phyloP scores from a whole-genome alignment of 1,139 yeast species.

The Blastobotrys apis region DNA sequence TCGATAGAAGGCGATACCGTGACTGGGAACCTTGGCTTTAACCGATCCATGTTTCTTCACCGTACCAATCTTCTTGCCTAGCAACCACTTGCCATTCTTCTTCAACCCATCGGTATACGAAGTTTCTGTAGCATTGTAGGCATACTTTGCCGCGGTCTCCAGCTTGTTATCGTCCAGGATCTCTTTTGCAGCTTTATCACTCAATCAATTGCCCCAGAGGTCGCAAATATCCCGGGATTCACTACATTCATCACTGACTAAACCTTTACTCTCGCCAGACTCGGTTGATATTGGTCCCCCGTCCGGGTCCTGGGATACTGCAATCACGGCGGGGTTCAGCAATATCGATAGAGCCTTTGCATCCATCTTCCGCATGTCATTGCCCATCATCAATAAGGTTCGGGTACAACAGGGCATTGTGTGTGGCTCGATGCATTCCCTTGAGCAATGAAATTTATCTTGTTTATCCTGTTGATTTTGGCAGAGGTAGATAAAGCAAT shows the following conservation, averaged over 20 bases:
- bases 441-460: constrained; percentile 18
- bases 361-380: constrained; percentile 27
- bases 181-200: constrained; percentile 11
- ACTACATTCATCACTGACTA: constrained; percentile 8
- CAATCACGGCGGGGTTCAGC: constrained; percentile 28
- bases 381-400: constrained; percentile 33
- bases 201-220: constrained; percentile 22
- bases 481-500: too few relatives aligned
- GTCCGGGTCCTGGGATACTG: constrained; percentile 30
- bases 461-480: too few relatives aligned
- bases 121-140: constrained; percentile 18
- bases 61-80: constrained; percentile 18
- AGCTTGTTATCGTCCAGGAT: constrained; percentile 9
- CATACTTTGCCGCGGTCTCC: constrained; percentile 1
- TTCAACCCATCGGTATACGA: constrained; percentile 18
- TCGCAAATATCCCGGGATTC: constrained; percentile 25
- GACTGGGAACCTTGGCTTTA: constrained; percentile 16
- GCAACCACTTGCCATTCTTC: constrained; percentile 14
- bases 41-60: constrained; percentile 13
- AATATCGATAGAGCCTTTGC: constrained; percentile 24
- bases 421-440: constrained; percentile 34
- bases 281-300: constrained; percentile 25
- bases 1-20: constrained; percentile 18
- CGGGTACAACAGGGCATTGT: too few relatives aligned
- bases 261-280: constrained; percentile 20